Conservation (phyloP, 192 early-diverging fungal genomes). For the Allomyces javanicus region DNA sequence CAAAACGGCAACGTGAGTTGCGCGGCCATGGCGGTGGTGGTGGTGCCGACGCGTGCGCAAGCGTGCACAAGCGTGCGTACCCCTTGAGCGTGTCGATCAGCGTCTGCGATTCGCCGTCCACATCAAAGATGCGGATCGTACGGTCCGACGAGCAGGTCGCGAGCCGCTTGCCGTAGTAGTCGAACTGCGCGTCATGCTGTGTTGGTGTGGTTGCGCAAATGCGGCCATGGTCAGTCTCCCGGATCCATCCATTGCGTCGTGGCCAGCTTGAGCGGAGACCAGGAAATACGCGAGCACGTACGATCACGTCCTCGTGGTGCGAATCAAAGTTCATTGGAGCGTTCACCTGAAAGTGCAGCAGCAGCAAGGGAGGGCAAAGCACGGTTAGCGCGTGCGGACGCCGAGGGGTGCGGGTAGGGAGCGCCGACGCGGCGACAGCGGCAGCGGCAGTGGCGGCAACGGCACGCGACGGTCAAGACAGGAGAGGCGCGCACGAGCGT, state of each 20-base stretch:
- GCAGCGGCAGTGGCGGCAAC: too few species aligned
- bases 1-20: not conserved
- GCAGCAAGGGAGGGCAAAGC: too few species aligned
- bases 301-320: slow-evolving; percentile 1
- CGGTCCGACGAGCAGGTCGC: slow-evolving; percentile 96
- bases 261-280: too few species aligned
- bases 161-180: slow-evolving; percentile 74
- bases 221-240: not conserved
- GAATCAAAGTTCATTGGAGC: not conserved
- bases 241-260: too few species aligned
- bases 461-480: too few species aligned
- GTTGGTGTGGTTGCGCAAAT: not conserved
- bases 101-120: slow-evolving; percentile 49
- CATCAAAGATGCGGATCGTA: slow-evolving; percentile 81
- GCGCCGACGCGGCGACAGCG: too few species aligned
- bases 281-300: not conserved
- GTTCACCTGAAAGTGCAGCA: not conserved
- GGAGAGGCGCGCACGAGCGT: too few species aligned
- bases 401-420: too few species aligned
- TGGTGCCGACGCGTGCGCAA: not conserved
- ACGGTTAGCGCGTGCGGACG: too few species aligned
- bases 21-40: not conserved
- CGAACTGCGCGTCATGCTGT: slow-evolving; percentile 59
- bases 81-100: slow-evolving; percentile 49
- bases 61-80: slow-evolving; percentile 23